Base-by-base conservation (phyloP, 1,284 basidiomycete species). In the Naganishia sp. region DNA sequence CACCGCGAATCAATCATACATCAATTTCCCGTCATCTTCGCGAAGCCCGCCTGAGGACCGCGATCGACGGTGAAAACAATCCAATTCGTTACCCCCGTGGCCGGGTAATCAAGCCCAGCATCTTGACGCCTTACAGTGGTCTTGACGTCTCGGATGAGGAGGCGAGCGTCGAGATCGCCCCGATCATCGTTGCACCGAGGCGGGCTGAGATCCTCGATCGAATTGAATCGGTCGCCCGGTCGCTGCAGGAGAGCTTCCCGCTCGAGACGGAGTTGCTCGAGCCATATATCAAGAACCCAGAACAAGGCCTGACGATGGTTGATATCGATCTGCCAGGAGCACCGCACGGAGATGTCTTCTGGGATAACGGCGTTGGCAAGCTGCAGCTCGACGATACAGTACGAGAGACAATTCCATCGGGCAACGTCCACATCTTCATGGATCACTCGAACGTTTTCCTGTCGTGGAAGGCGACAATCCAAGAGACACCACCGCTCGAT, bases 381-480 rank as follows among this genome's bases (percentile, higher is more conserved):
- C 68, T 76, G 59, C 54, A 66, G 23, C 68, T 68, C 15, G 67
- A 71, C 43, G 71, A 69, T 21, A 64, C 65, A 45, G 68, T 65
- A 43, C 67, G 66, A 16, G 72, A 73, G 23, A 73, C 69, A 42
- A 67, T 71, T 31, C 57, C 64, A 13, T 66, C 66, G 25, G 84
- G 85, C 13, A 76, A 87, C 69, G 85, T 90, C 52, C 90, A 94
- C 79, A 85, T 93, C 71, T 93, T 92, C 77, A 84, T 94, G 69
- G 91, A 94, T 77, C 89, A 93, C 73, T 92, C 90, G 6, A 92
- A 92, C 75, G 90, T 92, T 72, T 84, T 92, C 52, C 68, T 66
- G 18, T 55, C 50, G 3, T 36, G 61, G 46, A 45, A 63, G 43
- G 50, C 54, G 25, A 59, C 66, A 21, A 61, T 64, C 44, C 55